These are phyloP conservation scores for Auriscalpium microsporum DNA, from an alignment of 768 basidiomycete species.

Conservation along the genomic window DNA sequence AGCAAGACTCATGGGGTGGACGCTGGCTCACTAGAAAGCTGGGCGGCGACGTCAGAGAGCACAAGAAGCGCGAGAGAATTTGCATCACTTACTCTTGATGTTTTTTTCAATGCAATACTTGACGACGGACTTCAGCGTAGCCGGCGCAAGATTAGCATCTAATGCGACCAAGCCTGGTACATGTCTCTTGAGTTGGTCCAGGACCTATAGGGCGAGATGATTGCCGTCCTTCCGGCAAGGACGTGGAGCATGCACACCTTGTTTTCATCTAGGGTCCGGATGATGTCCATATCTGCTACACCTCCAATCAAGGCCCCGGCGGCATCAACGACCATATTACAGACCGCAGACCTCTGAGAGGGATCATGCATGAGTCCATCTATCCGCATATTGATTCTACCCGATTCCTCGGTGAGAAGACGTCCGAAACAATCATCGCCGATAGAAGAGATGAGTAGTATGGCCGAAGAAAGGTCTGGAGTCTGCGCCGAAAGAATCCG, in stretches of 20 bases:
- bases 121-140: conserved; percentile 44
- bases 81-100: conserved; percentile 43
- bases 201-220: conserved; percentile 31
- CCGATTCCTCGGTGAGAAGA: conserved; percentile 50
- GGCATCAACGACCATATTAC: conserved; percentile 75
- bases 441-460: conserved; percentile 66
- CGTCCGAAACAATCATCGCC: conserved; percentile 73
- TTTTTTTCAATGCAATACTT: conserved; percentile 36
- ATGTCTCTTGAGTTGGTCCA: conserved; percentile 38
- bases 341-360: conserved; percentile 59
- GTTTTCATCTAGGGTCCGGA: conserved; percentile 38
- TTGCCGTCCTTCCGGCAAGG: not conserved
- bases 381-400: conserved; percentile 61
- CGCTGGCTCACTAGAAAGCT: conserved; percentile 70
- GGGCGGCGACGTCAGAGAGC: conserved; percentile 2
- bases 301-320: conserved; percentile 71
- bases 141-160: conserved; percentile 65
- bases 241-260: conserved; percentile 25
- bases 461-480: conserved; percentile 20
- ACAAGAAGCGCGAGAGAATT: not conserved
- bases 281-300: conserved; percentile 85
- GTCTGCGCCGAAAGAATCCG: conserved; percentile 39
- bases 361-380: conserved; percentile 58
- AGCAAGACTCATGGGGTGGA: not conserved
- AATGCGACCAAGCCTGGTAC: conserved; percentile 55